Percentiles rank a stretch among this genome's conserved stretches.
Conservation (phyloP, 768 basidiomycete species). For the Mycena venus region DNA sequence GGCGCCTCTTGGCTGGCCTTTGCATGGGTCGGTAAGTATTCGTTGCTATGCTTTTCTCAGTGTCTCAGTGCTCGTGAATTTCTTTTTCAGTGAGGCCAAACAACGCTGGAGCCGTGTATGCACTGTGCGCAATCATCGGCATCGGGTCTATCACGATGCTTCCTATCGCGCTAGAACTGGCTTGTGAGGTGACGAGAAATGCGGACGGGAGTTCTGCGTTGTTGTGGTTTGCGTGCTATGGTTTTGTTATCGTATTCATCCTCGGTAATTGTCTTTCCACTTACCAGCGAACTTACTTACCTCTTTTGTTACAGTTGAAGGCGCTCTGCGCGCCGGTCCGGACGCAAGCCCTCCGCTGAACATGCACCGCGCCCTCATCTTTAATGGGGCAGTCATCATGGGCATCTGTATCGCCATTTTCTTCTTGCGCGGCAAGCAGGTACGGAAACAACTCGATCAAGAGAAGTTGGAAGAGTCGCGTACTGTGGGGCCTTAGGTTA, state of each 20-base stretch:
- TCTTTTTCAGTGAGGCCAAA: slow-evolving; percentile 68
- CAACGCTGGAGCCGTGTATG: slow-evolving; percentile 72
- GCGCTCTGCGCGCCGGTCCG: too few relatives aligned
- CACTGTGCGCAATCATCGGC: slow-evolving; percentile 78
- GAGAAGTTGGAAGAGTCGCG: too few relatives aligned
- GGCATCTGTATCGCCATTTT: slow-evolving; percentile 57
- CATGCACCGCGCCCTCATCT: slow-evolving; percentile 75
- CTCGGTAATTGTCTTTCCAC: slow-evolving; percentile 36
- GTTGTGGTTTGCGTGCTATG: slow-evolving; percentile 81
- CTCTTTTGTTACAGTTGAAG: not conserved
- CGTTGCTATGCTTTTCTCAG: not conserved
- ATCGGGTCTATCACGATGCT: slow-evolving; percentile 75
- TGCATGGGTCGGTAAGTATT: slow-evolving; percentile 82
- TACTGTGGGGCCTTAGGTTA: too few relatives aligned
- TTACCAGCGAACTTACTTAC: not conserved
- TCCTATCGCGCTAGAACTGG: slow-evolving; percentile 83
- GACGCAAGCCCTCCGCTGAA: too few relatives aligned
- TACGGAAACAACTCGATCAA: slow-evolving; percentile 73
- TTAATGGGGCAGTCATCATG: slow-evolving; percentile 69
- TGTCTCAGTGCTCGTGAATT: too few relatives aligned
- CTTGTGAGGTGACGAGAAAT: slow-evolving; percentile 84
- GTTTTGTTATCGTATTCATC: slow-evolving; percentile 60
- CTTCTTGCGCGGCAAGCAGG: slow-evolving; percentile 71
- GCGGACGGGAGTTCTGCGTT: slow-evolving; percentile 83
- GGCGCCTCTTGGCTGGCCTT: slow-evolving; percentile 77